phyloP scores from a whole-genome alignment of 2,329 filamentous ascomycete species.

The Shiraia sp. region DNA sequence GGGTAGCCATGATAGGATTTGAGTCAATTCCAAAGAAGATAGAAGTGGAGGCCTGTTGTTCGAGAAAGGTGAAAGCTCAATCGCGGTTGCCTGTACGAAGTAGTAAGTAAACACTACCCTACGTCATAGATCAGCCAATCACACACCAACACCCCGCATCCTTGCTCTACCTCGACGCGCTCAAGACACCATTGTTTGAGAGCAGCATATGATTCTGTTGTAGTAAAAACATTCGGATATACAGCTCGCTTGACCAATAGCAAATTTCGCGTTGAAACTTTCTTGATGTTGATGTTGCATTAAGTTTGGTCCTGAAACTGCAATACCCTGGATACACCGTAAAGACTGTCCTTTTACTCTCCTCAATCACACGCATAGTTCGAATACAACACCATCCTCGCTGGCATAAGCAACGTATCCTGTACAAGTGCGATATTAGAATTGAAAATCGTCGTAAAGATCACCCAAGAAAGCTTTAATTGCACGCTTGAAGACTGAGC shows the following conservation, averaged over 20 bases:
- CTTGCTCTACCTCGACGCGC: not conserved
- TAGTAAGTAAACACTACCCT: not conserved
- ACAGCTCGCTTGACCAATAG: too few species aligned
- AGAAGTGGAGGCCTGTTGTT: not conserved
- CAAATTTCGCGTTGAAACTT: too few species aligned
- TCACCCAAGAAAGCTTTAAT: too few species aligned
- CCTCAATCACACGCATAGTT: too few species aligned
- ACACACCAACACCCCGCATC: not conserved
- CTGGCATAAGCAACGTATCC: too few species aligned
- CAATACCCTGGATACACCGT: not conserved
- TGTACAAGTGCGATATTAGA: too few species aligned
- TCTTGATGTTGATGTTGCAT: not conserved
- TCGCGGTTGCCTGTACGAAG: not conserved
- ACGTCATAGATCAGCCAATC: not conserved
- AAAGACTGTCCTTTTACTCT: not conserved
- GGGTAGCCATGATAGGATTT: slow-evolving; percentile 29
- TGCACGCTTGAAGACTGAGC: not conserved
- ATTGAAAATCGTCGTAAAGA: too few species aligned
- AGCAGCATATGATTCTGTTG: not conserved
- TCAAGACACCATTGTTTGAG: too few species aligned
- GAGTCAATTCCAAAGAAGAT: not conserved
- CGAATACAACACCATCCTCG: too few species aligned
- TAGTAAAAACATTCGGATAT: too few species aligned
- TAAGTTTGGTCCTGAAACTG: not conserved
- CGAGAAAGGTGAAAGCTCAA: not conserved